A percentile compares a stretch with the other conserved stretches of the same genome.
Evolutionary conservation across 306 rosid genomes (phyloP).

Genomic region (Castanospermum australe): DNA sequence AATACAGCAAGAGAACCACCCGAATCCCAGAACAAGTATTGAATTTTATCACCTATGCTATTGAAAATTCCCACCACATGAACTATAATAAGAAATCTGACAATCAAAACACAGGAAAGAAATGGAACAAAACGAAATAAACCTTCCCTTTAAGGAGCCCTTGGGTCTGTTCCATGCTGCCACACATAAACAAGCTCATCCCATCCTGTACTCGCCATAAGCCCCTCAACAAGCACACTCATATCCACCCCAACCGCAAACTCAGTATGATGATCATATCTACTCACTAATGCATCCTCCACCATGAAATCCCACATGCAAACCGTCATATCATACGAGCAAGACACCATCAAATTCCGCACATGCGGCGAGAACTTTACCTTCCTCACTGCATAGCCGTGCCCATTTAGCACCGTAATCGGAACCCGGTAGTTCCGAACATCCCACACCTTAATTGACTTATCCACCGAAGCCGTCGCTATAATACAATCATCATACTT

Average conservation of each 20-base stretch:
- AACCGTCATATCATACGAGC: constrained; percentile 91
- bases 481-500: constrained; percentile 85
- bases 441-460: constrained; percentile 86
- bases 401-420: constrained; percentile 71
- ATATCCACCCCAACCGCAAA: constrained; percentile 92
- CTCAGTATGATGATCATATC: constrained; percentile 86
- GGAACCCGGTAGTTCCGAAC: constrained; percentile 65
- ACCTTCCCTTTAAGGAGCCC: constrained; percentile 61
- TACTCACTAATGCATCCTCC: constrained; percentile 85
- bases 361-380: constrained; percentile 80
- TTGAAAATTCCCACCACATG: constrained; percentile 4
- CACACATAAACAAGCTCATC: constrained; percentile 91
- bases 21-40: background rate
- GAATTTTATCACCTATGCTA: background rate
- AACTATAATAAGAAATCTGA: constrained; percentile 9
- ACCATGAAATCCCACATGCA: constrained; percentile 88
- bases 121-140: background rate
- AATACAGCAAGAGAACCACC: constrained; percentile 8
- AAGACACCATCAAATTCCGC: constrained; percentile 62
- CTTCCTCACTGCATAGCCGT: constrained; percentile 77
- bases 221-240: constrained; percentile 93
- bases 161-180: constrained; percentile 92
- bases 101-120: background rate
- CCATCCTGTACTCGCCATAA: constrained; percentile 92
- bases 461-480: constrained; percentile 83